Base-by-base conservation (phyloP, 1,139 yeast species). In the Taphrina flavorubra region DNA sequence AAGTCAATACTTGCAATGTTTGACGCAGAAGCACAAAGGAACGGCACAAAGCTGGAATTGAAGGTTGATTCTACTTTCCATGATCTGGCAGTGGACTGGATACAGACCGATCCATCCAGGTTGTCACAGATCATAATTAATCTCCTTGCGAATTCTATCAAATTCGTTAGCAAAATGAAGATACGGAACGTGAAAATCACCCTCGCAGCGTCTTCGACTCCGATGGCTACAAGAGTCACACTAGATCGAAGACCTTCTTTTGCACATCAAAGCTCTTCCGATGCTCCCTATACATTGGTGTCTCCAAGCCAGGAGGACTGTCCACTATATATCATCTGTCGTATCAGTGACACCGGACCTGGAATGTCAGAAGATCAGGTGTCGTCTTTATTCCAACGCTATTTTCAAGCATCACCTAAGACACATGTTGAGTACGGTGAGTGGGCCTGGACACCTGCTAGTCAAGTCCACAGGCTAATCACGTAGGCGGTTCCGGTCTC, bases 111-210 rank as follows among this genome's bases (percentile, higher is more conserved):
- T 63, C 74, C 74, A 10, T 65, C 70, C 8, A 69, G 73, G 0
- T 64, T 72, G 5, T 40, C 71, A 18, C 97, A 92, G 78, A 88
- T 92, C 68, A 87, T 91, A 20, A 90, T 92, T 90, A 92, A 92
- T 74, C 80, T 91, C 70, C 94, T 91, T 4, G 88, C 95, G n/a
- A 92, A 90, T 77, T 89, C 96, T 0, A 81, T 91, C 55, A 63
- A 63, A 51, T 51, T 51, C 34, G 65, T 61, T 8, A 34, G 53
- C 25, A 42, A 40, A 31, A 58, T 58, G 62, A 31, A 58, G 31
- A 25, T 36, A 5, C 51, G 53, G 2, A 16, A 2, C 8, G 53
- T 58, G 6, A 58, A 37, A 16, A 58, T 58, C 42, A 14, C 44
- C 13, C 51, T 58, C 13, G 62, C 39, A 20, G 62, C 62, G 37